Base-by-base conservation (phyloP, 768 basidiomycete species). In the Jaapia argillacea region DNA sequence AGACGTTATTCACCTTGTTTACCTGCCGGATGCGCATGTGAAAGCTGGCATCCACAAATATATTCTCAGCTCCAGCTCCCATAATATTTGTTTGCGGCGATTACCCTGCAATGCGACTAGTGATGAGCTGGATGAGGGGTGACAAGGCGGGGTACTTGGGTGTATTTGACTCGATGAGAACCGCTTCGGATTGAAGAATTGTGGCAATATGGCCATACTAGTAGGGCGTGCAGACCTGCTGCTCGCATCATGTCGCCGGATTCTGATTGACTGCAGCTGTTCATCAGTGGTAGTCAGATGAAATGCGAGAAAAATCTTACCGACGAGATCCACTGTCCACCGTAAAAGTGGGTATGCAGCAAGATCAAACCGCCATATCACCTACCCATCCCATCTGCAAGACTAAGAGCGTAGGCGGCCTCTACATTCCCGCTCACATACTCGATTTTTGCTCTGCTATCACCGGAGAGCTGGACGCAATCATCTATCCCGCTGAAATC, bases 161-260 rank as follows among this genome's bases (percentile, higher is more conserved):
- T 14, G 65, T 63, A 41, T 67, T 71, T 1, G 86, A 89, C 48
- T 80, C 85, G 71, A 99, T 96, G 26, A 99, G 78, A 42, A 97
- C 88, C 6, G 94, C 93, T 64, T 99, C 85, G 1, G 84, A 78
- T 31, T 81, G 62, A 43, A 99, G 75, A 7, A 99, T 59, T 6
- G 91, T 97, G 12, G 81, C 85, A 54, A 99, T 97, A n/a, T n/a
- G n/a, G n/a, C n/a, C n/a, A n/a, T n/a, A n/a, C n/a, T n/a, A n/a
- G n/a, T n/a, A n/a, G n/a, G 31, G 94, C 80, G 59, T 87, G 87
- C 44, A 98, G 71, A 27, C 94, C 96, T 0, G 93, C 93, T 21
- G 94, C 96, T 25, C 94, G 88, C 96, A 99, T 99, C 5, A 96
- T 99, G 55, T 99, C 96, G 35, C 96, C 96, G 14, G 94, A 99